Evolutionary conservation across 2,329 filamentous ascomycete genomes (phyloP), one percentile per base, ranked within the genome.

Genomic region (Penicillium sp.): DNA sequence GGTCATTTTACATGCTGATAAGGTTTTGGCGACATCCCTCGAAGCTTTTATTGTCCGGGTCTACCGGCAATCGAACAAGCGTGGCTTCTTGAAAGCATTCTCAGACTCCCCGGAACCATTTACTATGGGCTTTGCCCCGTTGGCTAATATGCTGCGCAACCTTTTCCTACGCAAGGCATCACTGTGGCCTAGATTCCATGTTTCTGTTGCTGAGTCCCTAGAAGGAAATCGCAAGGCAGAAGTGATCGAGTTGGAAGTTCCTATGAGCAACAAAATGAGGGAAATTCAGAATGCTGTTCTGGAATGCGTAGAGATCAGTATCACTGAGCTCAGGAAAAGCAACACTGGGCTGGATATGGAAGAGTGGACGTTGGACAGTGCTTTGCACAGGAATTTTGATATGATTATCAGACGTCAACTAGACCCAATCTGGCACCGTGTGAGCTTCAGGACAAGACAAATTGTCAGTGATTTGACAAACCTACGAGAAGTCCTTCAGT

Each of bases 11-110:
- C 94, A 97, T 76, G 92, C 93, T 6, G 94, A 99, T 65, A 82
- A 76, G 61, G 85, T 96, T 33, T 78, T 92, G 25, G 90, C 93
- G 15, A 97, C 93, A 0, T 94, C 92, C 1, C 79, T 93, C 2
- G 94, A 99, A 74, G 93, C 94, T 7, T 99, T 99, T 75, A 97
- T 99, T 61, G 80, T 97, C 58, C 86, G 94, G 40, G 91, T 97
- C 55, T 99, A 93, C 73, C 85, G 94, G 59, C 93, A 97, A 77
- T 91, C 91, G 80, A 99, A 99, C 76, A 96, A 95, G 78, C 81
- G 78, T 33, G 94, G 94, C 35, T 97, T 99, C 67, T 81, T 99
- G 33, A 99, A 99, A 71, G 94, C 94, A 13, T 96, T 99, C 71
- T 94, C 93, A 0, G 94, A 99, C 72, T 90, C 88, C 35, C 93